These are phyloP conservation scores for Polytolypa hystricis DNA, from an alignment of 2,329 filamentous ascomycete species.

Conservation along the genomic window DNA sequence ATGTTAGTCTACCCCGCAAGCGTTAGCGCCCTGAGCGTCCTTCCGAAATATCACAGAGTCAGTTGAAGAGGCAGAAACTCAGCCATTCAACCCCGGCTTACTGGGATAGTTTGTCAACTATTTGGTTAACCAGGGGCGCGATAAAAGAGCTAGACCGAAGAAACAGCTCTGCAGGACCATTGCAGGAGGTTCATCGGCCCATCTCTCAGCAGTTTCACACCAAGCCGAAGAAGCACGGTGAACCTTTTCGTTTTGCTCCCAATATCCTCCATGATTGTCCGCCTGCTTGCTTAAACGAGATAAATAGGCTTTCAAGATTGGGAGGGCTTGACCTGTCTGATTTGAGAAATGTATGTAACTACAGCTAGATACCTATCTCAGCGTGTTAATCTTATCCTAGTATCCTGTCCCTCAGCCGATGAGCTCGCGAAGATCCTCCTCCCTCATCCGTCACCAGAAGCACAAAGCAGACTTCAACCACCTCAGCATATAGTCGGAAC, in stretches of 20 bases:
- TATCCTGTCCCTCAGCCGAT: slow-evolving; percentile 1
- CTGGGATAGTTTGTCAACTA: slow-evolving; percentile 15
- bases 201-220: slow-evolving; percentile 1
- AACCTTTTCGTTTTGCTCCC: slow-evolving; percentile 3
- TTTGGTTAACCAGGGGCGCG: slow-evolving; percentile 10
- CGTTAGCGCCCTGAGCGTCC: too few relatives aligned
- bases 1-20: too few relatives aligned
- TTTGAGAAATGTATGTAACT: slow-evolving; percentile 10
- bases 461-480: slow-evolving; percentile 5
- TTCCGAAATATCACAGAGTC: too few relatives aligned
- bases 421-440: slow-evolving; percentile 4
- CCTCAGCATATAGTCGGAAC: slow-evolving; percentile 18
- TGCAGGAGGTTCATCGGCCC: slow-evolving; percentile 1
- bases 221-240: slow-evolving; percentile 1
- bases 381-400: neutral
- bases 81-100: neutral
- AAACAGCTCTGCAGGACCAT: slow-evolving; percentile 3
- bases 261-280: slow-evolving; percentile 1
- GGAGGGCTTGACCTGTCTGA: slow-evolving; percentile 10
- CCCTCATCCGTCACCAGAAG: neutral
- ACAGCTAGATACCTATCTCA: neutral
- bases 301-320: slow-evolving; percentile 8
- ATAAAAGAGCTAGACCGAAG: slow-evolving; percentile 15
- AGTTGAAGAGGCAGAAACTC: slow-evolving; percentile 3
- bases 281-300: neutral